Percentiles rank a stretch among this genome's conserved stretches.
These are phyloP conservation scores for Cryphonectria nitschkei DNA, from an alignment of 2,329 filamentous ascomycete genomes.

Conservation along the genomic window DNA sequence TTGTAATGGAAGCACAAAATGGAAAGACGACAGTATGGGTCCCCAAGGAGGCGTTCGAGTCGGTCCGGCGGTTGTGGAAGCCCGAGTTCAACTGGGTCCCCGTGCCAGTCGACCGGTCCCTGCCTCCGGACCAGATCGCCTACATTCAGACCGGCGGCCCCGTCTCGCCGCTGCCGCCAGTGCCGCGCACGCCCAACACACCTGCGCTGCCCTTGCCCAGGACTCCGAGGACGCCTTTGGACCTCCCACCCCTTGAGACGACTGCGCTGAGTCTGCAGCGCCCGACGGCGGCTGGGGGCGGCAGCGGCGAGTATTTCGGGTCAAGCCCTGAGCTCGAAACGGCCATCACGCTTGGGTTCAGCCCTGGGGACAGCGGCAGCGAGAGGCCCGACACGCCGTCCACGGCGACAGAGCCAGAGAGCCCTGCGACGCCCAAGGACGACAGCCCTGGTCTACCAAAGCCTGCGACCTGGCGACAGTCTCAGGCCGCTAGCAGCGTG, in stretches of 20 bases:
- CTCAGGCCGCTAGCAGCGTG: not conserved
- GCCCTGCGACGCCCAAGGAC: slow-evolving; percentile 20
- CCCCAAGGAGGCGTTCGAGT: slow-evolving; percentile 27
- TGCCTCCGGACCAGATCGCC: slow-evolving; percentile 25
- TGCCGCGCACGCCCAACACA: slow-evolving; percentile 2
- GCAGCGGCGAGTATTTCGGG: not conserved
- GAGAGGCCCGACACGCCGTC: slow-evolving; percentile 24
- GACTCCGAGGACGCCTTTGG: slow-evolving; percentile 10
- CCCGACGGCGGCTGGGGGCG: not conserved
- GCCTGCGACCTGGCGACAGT: slow-evolving; percentile 9
- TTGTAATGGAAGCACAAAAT: slow-evolving; percentile 26
- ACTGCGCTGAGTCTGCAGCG: not conserved
- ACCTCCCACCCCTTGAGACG: slow-evolving; percentile 15
- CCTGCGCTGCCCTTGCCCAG: slow-evolving; percentile 11
- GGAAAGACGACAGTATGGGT: slow-evolving; percentile 29
- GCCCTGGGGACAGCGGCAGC: slow-evolving; percentile 15
- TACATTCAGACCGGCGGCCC: slow-evolving; percentile 17
- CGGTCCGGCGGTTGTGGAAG: slow-evolving; percentile 26
- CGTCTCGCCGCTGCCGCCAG: slow-evolving; percentile 14
- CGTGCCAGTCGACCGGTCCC: slow-evolving; percentile 25
- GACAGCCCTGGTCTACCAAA: slow-evolving; percentile 6
- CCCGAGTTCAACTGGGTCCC: slow-evolving; percentile 28
- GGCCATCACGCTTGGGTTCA: slow-evolving; percentile 16
- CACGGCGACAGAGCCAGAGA: slow-evolving; percentile 24
- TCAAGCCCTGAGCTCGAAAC: slow-evolving; percentile 23